phyloP scores from a whole-genome alignment of 1,139 yeast genomes.

The Hyphopichia burtonii region DNA sequence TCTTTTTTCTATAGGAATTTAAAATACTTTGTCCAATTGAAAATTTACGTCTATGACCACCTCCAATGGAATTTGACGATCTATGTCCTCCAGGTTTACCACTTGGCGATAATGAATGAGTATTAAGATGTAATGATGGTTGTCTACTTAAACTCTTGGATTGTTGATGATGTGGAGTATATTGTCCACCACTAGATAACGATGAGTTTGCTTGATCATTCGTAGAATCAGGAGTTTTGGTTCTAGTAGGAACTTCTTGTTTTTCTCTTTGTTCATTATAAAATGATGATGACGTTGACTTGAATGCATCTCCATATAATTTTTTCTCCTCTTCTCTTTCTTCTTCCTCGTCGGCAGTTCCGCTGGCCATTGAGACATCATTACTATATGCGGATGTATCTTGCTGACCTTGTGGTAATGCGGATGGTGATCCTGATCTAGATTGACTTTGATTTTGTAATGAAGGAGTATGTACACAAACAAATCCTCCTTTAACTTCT shows the following conservation, averaged over 20 bases:
- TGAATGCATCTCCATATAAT: constrained; percentile 46
- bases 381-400: constrained; percentile 1
- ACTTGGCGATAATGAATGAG: constrained; percentile 25
- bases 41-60: constrained; percentile 58
- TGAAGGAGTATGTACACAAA: constrained; percentile 72
- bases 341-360: constrained; percentile 19
- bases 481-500: constrained; percentile 93
- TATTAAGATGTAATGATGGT: constrained; percentile 36
- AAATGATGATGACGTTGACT: constrained; percentile 34
- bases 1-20: constrained; percentile 45
- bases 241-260: constrained; percentile 12
- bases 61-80: constrained; percentile 26
- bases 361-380: constrained; percentile 6
- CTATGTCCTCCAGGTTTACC: constrained; percentile 20
- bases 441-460: constrained; percentile 17
- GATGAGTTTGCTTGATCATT: background rate
- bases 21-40: constrained; percentile 58
- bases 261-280: constrained; percentile 14
- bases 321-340: constrained; percentile 35
- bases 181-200: background rate
- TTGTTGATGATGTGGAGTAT: constrained; percentile 10
- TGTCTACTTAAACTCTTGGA: constrained; percentile 36
- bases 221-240: constrained; percentile 26
- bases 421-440: background rate
- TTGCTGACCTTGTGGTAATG: background rate